Conservation (phyloP, 345 rosid species). For the Litchi chinensis region DNA sequence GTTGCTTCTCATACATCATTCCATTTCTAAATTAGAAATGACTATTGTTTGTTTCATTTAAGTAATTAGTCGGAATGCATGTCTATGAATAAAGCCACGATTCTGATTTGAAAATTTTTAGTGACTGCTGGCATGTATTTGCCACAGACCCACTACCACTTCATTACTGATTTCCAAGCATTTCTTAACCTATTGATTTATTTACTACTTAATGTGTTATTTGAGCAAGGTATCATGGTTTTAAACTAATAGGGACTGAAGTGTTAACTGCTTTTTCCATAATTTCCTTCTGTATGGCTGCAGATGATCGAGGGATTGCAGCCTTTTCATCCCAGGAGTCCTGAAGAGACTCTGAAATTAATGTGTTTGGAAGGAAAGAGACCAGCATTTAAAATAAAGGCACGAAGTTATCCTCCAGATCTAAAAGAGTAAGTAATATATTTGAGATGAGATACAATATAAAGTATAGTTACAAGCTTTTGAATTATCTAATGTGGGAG, state of each 20-base stretch:
- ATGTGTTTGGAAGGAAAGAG: constrained; percentile 73
- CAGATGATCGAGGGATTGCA: constrained; percentile 88
- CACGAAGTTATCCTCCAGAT: constrained; percentile 74
- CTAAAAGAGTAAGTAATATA: constrained; percentile 70
- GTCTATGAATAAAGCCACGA: neutral
- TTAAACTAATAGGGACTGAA: neutral
- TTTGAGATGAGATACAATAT: neutral
- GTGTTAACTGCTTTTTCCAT: constrained; percentile 11
- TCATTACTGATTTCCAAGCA: neutral
- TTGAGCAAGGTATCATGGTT: neutral
- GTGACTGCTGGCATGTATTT: neutral
- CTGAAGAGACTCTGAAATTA: constrained; percentile 62
- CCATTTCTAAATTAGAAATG: neutral
- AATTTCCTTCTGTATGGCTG: constrained; percentile 23
- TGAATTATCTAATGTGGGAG: neutral
- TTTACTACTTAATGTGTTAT: neutral
- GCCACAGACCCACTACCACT: neutral
- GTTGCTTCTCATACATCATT: neutral
- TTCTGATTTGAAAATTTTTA: neutral
- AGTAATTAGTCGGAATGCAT: neutral
- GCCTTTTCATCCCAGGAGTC: constrained; percentile 74
- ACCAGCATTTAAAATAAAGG: constrained; percentile 67
- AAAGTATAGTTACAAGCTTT: neutral
- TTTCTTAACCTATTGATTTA: neutral
- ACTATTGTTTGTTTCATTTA: neutral